Conservation (phyloP, 1,284 basidiomycete genomes). For the Phellopilus nigrolimitatus region DNA sequence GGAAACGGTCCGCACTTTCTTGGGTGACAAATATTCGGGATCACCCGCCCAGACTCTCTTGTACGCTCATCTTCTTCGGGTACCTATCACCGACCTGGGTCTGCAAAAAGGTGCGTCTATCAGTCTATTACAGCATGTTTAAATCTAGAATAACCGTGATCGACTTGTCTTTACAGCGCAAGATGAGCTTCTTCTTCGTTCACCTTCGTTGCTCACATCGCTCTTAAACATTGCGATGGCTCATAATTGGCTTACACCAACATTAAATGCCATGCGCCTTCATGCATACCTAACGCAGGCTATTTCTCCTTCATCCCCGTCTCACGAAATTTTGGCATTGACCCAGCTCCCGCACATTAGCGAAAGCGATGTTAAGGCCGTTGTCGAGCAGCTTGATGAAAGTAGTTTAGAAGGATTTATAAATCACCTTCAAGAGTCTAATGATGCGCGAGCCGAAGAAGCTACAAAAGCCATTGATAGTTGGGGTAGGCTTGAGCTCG, state of each 20-base stretch:
- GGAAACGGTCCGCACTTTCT: slow-evolving; percentile 43
- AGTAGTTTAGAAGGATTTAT: slow-evolving; percentile 45
- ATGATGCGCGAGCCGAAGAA: slow-evolving; percentile 50
- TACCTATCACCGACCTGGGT: slow-evolving; percentile 53
- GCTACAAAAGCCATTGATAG: slow-evolving; percentile 65
- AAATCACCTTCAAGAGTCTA: slow-evolving; percentile 46
- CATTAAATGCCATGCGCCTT: slow-evolving; percentile 76
- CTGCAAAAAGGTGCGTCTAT: slow-evolving; percentile 67
- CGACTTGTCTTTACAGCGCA: slow-evolving; percentile 46
- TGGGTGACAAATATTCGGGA: slow-evolving; percentile 46
- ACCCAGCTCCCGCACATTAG: slow-evolving; percentile 78
- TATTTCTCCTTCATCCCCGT: slow-evolving; percentile 47
- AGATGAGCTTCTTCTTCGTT: slow-evolving; percentile 60
- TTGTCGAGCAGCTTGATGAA: slow-evolving; percentile 35
- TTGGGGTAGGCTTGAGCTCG: slow-evolving; percentile 81
- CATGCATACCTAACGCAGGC: slow-evolving; percentile 87
- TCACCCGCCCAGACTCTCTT: slow-evolving; percentile 68
- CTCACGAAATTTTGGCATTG: slow-evolving; percentile 39
- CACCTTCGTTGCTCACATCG: slow-evolving; percentile 74
- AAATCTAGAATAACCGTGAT: too few species aligned
- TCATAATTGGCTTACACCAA: slow-evolving; percentile 89
- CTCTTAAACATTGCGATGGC: slow-evolving; percentile 81
- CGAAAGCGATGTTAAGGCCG: slow-evolving; percentile 39
- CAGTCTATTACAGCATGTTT: too few species aligned
- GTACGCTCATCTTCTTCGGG: slow-evolving; percentile 82